phyloP scores from a whole-genome alignment of 1,284 basidiomycete genomes.

The Ustilago hordei region DNA sequence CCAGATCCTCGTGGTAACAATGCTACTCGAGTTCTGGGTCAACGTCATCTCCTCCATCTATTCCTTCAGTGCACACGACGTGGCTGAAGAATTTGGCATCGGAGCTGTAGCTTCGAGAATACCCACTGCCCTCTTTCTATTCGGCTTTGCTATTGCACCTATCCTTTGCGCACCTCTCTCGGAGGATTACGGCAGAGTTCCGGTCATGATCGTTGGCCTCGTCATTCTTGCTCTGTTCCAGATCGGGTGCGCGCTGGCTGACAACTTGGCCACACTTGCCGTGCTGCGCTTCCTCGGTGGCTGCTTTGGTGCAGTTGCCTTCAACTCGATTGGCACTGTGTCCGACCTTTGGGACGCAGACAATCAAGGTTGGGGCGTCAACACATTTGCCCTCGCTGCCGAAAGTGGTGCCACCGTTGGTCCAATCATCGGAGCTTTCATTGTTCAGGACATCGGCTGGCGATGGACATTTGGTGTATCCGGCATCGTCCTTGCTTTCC shows the following conservation, averaged over 20 bases:
- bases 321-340: conserved; percentile 60
- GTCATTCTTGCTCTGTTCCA: conserved; percentile 39
- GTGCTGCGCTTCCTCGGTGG: conserved; percentile 58
- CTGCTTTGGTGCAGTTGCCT: conserved; percentile 54
- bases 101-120: conserved; percentile 27
- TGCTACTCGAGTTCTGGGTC: conserved; percentile 43
- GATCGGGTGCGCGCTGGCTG: conserved; percentile 53
- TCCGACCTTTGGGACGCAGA: conserved; percentile 57
- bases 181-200: conserved; percentile 57
- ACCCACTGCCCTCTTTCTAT: conserved; percentile 54
- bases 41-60: conserved; percentile 54
- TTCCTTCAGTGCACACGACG: conserved; percentile 34
- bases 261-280: conserved; percentile 48
- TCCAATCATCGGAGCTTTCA: conserved; percentile 52
- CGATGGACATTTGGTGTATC: conserved; percentile 59
- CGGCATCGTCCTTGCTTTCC: conserved; percentile 50
- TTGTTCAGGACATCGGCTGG: conserved; percentile 47
- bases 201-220: conserved; percentile 39
- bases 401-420: conserved; percentile 53
- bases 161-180: conserved; percentile 51
- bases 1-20: conserved; percentile 41
- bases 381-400: conserved; percentile 54
- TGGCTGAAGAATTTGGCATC: conserved; percentile 44
- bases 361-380: conserved; percentile 59
- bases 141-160: conserved; percentile 52